These are phyloP conservation scores for Tilletia indica DNA, from an alignment of 1,284 basidiomycete species.

Conservation along the genomic window DNA sequence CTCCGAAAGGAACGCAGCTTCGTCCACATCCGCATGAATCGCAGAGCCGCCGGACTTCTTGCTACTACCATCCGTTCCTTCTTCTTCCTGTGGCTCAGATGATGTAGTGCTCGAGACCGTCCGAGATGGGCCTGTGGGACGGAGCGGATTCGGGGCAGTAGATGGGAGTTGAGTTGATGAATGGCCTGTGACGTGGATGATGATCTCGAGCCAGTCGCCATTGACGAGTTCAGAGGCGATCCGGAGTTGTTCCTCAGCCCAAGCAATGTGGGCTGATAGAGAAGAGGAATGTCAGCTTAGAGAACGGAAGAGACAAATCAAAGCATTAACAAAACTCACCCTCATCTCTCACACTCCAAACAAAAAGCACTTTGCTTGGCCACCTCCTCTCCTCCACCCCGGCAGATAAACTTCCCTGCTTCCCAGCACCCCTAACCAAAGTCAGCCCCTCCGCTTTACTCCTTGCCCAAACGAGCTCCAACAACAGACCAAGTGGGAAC, in stretches of 20 bases:
- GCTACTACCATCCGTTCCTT: background rate
- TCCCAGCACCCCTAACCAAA: background rate
- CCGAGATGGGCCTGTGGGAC: too few relatives aligned
- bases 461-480: slow-evolving; percentile 6
- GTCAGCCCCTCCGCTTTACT: slow-evolving; percentile 8
- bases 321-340: background rate
- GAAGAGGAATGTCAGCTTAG: background rate
- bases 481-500: background rate
- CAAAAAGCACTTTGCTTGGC: background rate
- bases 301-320: background rate
- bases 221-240: background rate
- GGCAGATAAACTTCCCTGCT: background rate
- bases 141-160: background rate
- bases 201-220: slow-evolving; percentile 9
- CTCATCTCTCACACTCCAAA: slow-evolving; percentile 5
- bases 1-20: background rate
- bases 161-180: background rate
- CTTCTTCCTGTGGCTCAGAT: background rate
- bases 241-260: slow-evolving; percentile 9
- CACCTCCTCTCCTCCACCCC: background rate
- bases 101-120: too few relatives aligned
- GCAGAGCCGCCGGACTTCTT: background rate
- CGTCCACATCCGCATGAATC: background rate
- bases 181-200: slow-evolving; percentile 1
- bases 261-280: slow-evolving; percentile 5